phyloP scores from a whole-genome alignment of 2,329 filamentous ascomycete species.

The Coniochaeta sp. region DNA sequence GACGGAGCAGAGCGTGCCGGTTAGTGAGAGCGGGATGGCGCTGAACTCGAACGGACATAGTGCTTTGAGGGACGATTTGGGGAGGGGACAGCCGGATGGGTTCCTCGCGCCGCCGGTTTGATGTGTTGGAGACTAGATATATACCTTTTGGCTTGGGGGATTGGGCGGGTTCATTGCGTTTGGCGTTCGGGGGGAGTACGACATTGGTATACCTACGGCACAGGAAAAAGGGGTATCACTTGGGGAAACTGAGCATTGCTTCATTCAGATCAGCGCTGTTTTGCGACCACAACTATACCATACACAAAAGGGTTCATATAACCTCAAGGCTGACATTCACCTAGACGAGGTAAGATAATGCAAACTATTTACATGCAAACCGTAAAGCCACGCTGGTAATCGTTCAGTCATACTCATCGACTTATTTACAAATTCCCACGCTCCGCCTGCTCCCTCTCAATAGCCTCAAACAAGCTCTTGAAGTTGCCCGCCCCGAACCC shows the following conservation, averaged over 20 bases:
- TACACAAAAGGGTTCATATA: too few species aligned
- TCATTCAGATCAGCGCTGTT: too few species aligned
- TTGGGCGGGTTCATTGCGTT: not conserved
- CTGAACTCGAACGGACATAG: not conserved
- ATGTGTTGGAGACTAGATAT: not conserved
- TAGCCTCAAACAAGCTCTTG: conserved; percentile 90
- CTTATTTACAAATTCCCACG: conserved; percentile 66
- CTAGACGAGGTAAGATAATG: too few species aligned
- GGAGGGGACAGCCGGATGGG: not conserved
- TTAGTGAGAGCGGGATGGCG: not conserved
- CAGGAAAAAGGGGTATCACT: too few species aligned
- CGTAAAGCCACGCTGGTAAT: not conserved
- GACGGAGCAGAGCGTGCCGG: not conserved
- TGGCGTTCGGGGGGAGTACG: too few species aligned
- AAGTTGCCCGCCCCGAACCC: conserved; percentile 96
- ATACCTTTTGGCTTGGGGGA: not conserved
- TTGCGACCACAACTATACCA: too few species aligned
- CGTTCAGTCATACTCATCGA: not conserved
- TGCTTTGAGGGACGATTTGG: not conserved
- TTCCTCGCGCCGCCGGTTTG: not conserved
- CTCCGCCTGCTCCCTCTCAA: conserved; percentile 84
- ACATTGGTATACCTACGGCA: too few species aligned
- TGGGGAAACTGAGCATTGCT: too few species aligned
- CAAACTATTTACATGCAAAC: too few species aligned
- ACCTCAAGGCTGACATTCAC: too few species aligned